phyloP scores from a whole-genome alignment of 345 rosid species.

The Aethionema arabicum region DNA sequence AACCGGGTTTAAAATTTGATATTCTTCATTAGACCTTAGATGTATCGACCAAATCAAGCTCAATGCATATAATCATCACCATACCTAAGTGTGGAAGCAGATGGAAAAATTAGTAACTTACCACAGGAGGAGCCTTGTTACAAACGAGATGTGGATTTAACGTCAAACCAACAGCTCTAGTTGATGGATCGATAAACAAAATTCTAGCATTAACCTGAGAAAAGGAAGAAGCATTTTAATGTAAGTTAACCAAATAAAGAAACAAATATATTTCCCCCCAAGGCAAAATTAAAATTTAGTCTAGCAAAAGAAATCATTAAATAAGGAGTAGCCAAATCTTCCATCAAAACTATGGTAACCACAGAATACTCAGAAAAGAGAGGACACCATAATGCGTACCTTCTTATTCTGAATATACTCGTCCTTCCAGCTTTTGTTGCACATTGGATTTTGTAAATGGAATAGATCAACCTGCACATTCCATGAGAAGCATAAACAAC shows the following conservation, averaged over 20 bases:
- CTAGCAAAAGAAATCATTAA: background rate
- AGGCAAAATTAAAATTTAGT: constrained; percentile 1
- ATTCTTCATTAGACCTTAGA: constrained; percentile 6
- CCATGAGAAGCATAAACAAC: constrained; percentile 23
- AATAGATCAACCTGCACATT: constrained; percentile 75
- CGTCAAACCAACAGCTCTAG: constrained; percentile 95
- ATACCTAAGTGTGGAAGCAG: constrained; percentile 7
- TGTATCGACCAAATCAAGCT: constrained; percentile 18
- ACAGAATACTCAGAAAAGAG: constrained; percentile 6
- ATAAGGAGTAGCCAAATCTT: constrained; percentile 2
- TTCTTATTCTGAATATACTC: constrained; percentile 70
- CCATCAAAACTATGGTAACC: background rate
- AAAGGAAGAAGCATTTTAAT: constrained; percentile 17
- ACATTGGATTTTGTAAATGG: constrained; percentile 64
- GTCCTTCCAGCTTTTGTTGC: constrained; percentile 75
- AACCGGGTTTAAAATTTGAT: constrained; percentile 3
- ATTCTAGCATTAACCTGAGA: constrained; percentile 87
- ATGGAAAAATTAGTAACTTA: constrained; percentile 42
- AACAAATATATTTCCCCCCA: constrained; percentile 14
- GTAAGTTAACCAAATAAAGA: constrained; percentile 5
- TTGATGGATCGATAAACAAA: constrained; percentile 83
- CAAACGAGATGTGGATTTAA: constrained; percentile 79
- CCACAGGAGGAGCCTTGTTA: constrained; percentile 73
- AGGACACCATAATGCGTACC: constrained; percentile 44
- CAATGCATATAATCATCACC: background rate